phyloP scores from a whole-genome alignment of 495 filamentous ascomycete genomes.

The Talaromyces thailandensis region DNA sequence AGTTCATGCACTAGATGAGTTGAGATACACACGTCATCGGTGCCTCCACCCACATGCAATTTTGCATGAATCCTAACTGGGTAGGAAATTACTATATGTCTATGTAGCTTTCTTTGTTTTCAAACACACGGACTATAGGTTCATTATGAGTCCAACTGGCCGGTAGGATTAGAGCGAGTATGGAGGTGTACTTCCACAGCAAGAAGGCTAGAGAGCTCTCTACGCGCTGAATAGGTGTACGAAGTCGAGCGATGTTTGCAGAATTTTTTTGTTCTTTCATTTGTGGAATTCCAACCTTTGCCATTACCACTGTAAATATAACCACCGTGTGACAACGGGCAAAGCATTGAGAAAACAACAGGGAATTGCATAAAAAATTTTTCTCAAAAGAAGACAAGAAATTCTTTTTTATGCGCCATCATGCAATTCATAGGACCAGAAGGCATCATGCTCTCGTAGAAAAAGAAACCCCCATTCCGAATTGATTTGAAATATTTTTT shows the following conservation, averaged over 20 bases:
- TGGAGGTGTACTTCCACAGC: background rate
- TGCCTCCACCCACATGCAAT: background rate
- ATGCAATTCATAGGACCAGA: slow-evolving; percentile 6
- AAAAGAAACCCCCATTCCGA: background rate
- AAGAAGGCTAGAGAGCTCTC: background rate
- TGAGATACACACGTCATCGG: background rate
- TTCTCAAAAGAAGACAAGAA: background rate
- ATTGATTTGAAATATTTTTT: background rate
- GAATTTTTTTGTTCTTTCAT: slow-evolving; percentile 4
- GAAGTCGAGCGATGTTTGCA: background rate
- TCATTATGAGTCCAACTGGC: too few relatives aligned
- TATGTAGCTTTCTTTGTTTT: background rate
- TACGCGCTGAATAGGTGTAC: background rate
- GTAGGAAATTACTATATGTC: too few relatives aligned
- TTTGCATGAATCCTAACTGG: too few relatives aligned
- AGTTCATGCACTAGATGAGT: background rate
- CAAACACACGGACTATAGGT: too few relatives aligned
- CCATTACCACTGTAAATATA: slow-evolving; percentile 5
- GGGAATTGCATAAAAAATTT: background rate
- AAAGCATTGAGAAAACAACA: slow-evolving; percentile 4
- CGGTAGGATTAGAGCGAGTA: background rate
- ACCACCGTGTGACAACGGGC: slow-evolving; percentile 8
- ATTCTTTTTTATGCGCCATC: slow-evolving; percentile 6
- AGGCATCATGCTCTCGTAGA: slow-evolving; percentile 3
- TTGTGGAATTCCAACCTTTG: slow-evolving; percentile 2